phyloP scores from a whole-genome alignment of 306 rosid genomes.

The Prunus mongolica region DNA sequence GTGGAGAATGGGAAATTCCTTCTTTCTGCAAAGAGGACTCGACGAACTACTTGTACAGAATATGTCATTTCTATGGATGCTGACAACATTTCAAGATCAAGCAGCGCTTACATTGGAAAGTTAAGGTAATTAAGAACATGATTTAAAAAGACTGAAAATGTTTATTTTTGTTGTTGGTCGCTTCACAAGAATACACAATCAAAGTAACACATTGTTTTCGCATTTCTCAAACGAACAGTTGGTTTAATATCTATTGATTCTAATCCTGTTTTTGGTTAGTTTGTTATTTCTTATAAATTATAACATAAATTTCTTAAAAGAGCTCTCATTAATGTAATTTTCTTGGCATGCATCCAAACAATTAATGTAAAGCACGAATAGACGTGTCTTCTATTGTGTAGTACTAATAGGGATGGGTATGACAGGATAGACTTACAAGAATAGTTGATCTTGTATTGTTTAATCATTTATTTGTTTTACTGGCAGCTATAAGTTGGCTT shows the following conservation, averaged over 20 bases:
- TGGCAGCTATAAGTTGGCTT: not conserved
- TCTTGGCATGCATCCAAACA: not conserved
- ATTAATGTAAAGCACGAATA: not conserved
- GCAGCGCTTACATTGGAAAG: constrained; percentile 86
- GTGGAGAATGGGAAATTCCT: constrained; percentile 93
- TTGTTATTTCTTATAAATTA: not conserved
- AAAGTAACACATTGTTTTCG: not conserved
- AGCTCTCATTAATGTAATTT: not conserved
- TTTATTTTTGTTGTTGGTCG: not conserved
- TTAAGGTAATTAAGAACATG: constrained; percentile 43
- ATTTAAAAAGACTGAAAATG: not conserved
- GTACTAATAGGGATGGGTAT: not conserved
- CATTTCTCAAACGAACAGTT: not conserved
- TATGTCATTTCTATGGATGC: constrained; percentile 91
- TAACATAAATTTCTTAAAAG: not conserved
- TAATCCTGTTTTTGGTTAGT: not conserved
- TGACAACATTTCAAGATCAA: constrained; percentile 78
- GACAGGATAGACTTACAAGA: not conserved
- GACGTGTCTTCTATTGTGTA: not conserved
- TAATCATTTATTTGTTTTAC: not conserved
- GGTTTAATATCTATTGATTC: not conserved
- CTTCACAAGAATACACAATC: not conserved
- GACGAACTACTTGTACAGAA: constrained; percentile 91
- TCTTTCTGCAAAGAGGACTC: constrained; percentile 81
- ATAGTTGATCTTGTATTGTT: not conserved